A percentile compares a stretch with the other conserved stretches of the same genome.
Conservation (phyloP, 768 basidiomycete species). For the Lactifluus hygrophoroides region DNA sequence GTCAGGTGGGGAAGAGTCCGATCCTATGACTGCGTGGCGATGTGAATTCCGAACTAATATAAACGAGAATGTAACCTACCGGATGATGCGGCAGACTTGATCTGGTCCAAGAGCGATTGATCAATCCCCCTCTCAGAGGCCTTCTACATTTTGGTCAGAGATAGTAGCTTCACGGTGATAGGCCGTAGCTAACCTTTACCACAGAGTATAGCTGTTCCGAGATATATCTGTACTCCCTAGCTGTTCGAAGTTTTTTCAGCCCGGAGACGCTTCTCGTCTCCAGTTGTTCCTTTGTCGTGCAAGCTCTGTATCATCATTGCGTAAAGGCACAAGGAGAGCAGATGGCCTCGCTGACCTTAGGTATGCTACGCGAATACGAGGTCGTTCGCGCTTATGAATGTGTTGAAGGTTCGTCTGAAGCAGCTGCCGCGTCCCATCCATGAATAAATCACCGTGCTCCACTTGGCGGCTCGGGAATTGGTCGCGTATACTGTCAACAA, state of each 20-base stretch:
- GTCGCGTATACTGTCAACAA: neutral
- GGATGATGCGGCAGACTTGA: neutral
- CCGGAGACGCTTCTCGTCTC: neutral
- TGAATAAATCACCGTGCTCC: neutral
- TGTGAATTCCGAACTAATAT: neutral
- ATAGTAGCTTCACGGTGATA: no score
- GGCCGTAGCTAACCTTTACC: neutral
- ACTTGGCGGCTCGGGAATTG: neutral
- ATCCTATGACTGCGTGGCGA: no score
- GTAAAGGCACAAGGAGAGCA: no score
- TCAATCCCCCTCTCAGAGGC: neutral
- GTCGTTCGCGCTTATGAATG: neutral
- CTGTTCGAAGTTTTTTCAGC: neutral
- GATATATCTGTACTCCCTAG: neutral
- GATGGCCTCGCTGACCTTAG: neutral
- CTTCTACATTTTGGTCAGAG: neutral
- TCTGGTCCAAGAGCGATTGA: neutral
- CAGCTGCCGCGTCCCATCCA: neutral
- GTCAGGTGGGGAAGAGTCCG: no score
- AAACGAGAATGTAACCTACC: neutral
- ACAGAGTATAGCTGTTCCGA: neutral
- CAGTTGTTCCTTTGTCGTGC: fast-evolving
- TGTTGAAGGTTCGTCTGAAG: neutral
- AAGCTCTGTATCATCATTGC: neutral
- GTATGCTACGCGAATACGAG: neutral